A percentile compares a stretch with the other conserved stretches of the same genome.
phyloP scores from a whole-genome alignment of 805 yeast genomes.

The Metschnikowia koreensis region DNA sequence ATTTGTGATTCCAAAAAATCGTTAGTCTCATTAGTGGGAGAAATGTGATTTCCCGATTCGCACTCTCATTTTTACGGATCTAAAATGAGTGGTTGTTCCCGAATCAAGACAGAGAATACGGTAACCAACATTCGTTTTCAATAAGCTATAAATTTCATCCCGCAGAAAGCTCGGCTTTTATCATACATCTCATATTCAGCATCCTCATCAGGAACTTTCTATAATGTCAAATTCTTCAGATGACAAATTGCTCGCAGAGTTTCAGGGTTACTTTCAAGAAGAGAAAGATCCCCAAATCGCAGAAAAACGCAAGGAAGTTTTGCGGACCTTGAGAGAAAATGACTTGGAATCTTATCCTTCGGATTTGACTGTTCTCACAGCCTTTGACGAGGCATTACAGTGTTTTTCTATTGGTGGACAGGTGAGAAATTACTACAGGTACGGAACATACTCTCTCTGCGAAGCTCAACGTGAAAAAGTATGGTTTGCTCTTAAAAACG shows the following conservation, averaged over 20 bases:
- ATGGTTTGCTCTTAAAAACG: slow-evolving; percentile 73
- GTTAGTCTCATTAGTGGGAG: no score
- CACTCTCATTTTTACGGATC: no score
- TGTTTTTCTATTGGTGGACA: slow-evolving; percentile 94
- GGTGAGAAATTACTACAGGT: slow-evolving; percentile 75
- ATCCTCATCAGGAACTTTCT: no score
- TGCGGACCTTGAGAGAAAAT: slow-evolving; percentile 16
- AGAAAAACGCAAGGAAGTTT: slow-evolving; percentile 13
- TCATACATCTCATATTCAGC: background rate
- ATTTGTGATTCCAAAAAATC: no score
- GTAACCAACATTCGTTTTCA: no score
- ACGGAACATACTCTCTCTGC: slow-evolving; percentile 76
- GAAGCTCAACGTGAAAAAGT: slow-evolving; percentile 66
- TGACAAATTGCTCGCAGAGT: slow-evolving; percentile 13
- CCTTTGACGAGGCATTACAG: slow-evolving; percentile 79
- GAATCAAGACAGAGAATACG: no score
- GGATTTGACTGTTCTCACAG: slow-evolving; percentile 53
- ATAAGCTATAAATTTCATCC: no score
- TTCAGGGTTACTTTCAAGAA: slow-evolving; percentile 12
- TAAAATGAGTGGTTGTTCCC: no score
- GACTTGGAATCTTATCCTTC: slow-evolving; percentile 28
- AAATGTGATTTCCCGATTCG: no score
- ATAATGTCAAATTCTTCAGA: slow-evolving; percentile 4
- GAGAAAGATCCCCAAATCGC: slow-evolving; percentile 15
- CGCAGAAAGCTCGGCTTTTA: background rate